Conservation (phyloP, 2,329 filamentous ascomycete genomes). For the Cladophialophora carrionii region DNA sequence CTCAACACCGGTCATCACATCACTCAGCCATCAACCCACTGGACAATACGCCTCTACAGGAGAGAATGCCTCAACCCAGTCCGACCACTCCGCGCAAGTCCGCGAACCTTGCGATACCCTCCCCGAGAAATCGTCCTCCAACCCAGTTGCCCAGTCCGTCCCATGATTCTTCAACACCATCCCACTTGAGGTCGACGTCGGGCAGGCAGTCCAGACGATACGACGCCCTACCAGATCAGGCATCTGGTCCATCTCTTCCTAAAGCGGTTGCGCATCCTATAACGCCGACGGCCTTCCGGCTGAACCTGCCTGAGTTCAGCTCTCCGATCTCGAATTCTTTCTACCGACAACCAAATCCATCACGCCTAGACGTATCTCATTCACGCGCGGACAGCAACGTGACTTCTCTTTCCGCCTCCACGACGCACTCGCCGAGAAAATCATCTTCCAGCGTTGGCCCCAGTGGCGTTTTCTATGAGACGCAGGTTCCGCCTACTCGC, state of each 20-base stretch:
- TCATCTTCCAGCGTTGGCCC: conserved; percentile 24
- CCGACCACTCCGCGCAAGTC: neutral
- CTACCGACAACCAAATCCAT: conserved; percentile 23
- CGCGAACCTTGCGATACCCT: conserved; percentile 11
- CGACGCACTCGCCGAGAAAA: conserved; percentile 8
- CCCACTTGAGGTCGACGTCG: neutral
- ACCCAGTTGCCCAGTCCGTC: neutral
- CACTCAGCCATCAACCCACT: conserved; percentile 22
- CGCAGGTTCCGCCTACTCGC: conserved; percentile 20
- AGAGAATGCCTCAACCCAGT: conserved; percentile 7
- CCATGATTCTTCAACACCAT: neutral
- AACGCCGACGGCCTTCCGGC: neutral
- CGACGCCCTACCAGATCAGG: neutral
- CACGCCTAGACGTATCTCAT: conserved; percentile 23
- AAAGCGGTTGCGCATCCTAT: conserved; percentile 14
- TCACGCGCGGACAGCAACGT: conserved; percentile 7
- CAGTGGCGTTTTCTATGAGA: conserved; percentile 28
- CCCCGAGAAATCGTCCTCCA: conserved; percentile 2
- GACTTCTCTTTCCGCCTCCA: conserved; percentile 1
- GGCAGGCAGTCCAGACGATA: neutral
- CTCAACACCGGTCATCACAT: conserved; percentile 14
- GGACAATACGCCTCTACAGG: conserved; percentile 16
- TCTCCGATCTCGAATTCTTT: conserved; percentile 13
- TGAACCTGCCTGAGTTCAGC: neutral
- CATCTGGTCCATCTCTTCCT: neutral